phyloP scores from a whole-genome alignment of 768 basidiomycete species.

The Russula sp. region DNA sequence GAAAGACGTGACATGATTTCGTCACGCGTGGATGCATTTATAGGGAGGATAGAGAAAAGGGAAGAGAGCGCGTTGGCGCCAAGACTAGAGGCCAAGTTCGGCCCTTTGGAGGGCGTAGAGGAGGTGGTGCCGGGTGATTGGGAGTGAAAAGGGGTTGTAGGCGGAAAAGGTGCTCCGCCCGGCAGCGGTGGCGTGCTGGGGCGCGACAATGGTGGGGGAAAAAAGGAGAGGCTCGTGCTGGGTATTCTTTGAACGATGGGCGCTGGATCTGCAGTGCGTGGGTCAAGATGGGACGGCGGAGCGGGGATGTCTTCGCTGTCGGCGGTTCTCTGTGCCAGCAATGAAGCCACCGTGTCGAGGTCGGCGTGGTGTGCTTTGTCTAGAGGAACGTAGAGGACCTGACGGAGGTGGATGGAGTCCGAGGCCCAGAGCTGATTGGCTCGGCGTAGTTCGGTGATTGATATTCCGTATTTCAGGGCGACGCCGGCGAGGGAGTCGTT shows the following conservation, averaged over 20 bases:
- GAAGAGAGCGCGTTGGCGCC: conserved; percentile 16
- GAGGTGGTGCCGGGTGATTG: not conserved
- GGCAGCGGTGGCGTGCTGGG: not conserved
- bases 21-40: conserved; percentile 20
- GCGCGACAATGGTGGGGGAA: conserved; percentile 24
- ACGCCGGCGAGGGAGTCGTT: conserved; percentile 82
- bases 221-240: conserved; percentile 29
- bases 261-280: not conserved
- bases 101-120: not conserved
- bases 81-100: conserved; percentile 4
- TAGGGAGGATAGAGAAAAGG: conserved; percentile 18
- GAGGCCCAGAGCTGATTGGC: conserved; percentile 93
- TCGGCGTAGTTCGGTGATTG: conserved; percentile 71
- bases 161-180: not conserved
- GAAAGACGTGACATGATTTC: conserved; percentile 22
- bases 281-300: not conserved
- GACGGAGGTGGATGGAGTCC: conserved; percentile 85
- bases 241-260: conserved; percentile 28
- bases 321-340: conserved; percentile 15
- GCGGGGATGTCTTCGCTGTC: not conserved
- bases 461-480: conserved; percentile 82
- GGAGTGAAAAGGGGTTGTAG: not conserved
- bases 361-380: conserved; percentile 46
- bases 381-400: conserved; percentile 72
- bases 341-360: conserved; percentile 25